These are phyloP conservation scores for Colletotrichum theobromicola DNA, from an alignment of 2,329 filamentous ascomycete genomes.

Conservation along the genomic window DNA sequence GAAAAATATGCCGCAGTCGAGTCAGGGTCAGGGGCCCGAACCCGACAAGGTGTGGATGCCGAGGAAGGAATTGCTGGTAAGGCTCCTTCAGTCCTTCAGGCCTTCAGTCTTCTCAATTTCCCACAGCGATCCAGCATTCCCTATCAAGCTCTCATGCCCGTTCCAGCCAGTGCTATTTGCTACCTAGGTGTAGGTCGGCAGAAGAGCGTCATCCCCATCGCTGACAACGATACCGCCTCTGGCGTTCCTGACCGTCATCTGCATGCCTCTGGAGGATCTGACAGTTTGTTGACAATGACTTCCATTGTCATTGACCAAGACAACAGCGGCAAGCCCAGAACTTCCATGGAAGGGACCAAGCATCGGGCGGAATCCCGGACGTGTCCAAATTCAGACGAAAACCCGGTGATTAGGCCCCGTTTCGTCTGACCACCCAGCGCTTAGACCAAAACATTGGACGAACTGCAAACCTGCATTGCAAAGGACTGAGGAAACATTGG, in stretches of 20 bases:
- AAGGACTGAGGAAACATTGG: background rate
- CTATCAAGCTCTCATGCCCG: background rate
- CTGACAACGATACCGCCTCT: background rate
- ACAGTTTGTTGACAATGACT: background rate
- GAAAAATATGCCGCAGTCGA: constrained; percentile 8
- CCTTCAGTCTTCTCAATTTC: background rate
- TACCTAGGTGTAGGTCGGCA: background rate
- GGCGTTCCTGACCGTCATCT: background rate
- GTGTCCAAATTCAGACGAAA: background rate
- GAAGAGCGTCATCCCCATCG: background rate
- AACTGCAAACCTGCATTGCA: background rate
- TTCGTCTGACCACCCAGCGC: background rate
- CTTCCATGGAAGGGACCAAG: background rate
- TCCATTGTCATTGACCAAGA: background rate
- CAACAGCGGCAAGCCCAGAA: background rate
- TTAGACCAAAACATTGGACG: background rate
- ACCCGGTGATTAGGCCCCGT: background rate
- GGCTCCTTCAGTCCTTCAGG: too few relatives aligned
- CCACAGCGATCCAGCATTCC: background rate
- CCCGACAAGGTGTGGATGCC: too few relatives aligned
- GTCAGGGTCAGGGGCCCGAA: background rate
- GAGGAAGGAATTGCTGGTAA: too few relatives aligned
- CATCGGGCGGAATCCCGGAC: background rate
- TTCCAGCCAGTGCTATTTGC: background rate
- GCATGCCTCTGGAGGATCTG: background rate